phyloP scores from a whole-genome alignment of 176 grass and related monocot species.

The Oryza rufipogon region DNA sequence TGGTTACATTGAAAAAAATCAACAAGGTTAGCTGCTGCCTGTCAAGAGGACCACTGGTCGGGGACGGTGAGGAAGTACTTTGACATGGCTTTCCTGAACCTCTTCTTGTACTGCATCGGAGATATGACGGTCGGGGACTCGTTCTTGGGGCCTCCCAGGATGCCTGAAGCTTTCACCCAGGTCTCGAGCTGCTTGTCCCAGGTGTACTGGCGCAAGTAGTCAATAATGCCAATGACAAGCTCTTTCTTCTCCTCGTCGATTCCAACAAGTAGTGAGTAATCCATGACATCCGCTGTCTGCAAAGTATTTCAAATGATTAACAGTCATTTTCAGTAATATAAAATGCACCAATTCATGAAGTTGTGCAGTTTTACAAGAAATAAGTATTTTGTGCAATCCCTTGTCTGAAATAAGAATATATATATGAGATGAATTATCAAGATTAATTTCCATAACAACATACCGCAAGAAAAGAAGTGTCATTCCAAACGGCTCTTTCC shows the following conservation, averaged over 20 bases:
- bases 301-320: constrained; percentile 22
- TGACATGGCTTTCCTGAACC: constrained; percentile 98
- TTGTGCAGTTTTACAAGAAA: neutral
- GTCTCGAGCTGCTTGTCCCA: constrained; percentile 99
- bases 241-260: constrained; percentile 85
- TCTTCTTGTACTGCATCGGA: constrained; percentile 89
- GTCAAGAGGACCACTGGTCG: constrained; percentile 66
- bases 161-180: constrained; percentile 91
- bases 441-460: neutral
- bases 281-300: constrained; percentile 89
- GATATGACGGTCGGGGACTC: constrained; percentile 86
- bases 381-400: neutral
- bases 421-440: neutral
- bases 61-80: constrained; percentile 93
- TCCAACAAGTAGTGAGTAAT: constrained; percentile 92
- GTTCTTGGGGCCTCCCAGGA: constrained; percentile 86
- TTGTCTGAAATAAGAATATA: neutral
- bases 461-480: constrained; percentile 98
- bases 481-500: constrained; percentile 94
- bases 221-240: constrained; percentile 90
- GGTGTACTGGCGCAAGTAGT: constrained; percentile 96
- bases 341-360: neutral
- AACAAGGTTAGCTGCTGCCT: constrained; percentile 35
- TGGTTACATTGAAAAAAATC: neutral
- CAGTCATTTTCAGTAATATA: constrained; percentile 5